Evolutionary conservation across 345 rosid genomes (phyloP).

Genomic region (Pistacia atlantica): DNA sequence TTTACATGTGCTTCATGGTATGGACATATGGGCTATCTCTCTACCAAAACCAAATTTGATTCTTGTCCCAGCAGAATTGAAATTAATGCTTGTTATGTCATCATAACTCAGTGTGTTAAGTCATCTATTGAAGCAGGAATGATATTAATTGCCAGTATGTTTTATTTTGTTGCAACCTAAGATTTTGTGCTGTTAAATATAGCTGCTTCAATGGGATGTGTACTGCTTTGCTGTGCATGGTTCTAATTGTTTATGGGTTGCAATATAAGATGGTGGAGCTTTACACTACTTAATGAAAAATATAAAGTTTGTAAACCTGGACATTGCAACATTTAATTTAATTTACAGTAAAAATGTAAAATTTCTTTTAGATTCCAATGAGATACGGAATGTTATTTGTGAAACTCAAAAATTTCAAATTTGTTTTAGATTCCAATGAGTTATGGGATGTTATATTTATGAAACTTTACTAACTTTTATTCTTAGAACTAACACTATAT

Average conservation of each 20-base stretch:
- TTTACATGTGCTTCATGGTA: background rate
- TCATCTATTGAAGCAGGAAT: conserved; percentile 3
- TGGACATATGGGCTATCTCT: background rate
- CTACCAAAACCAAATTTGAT: background rate
- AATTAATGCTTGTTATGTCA: conserved; percentile 3
- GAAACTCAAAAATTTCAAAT: conserved; percentile 14
- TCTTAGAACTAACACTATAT: conserved; percentile 31
- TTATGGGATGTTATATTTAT: background rate
- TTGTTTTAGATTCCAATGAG: conserved; percentile 6
- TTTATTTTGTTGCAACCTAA: background rate
- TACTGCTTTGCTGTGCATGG: background rate
- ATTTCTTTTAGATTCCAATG: conserved; percentile 8
- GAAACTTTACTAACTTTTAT: conserved; percentile 11
- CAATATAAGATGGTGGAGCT: background rate
- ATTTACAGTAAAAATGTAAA: background rate
- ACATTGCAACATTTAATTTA: background rate
- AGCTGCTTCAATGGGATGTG: background rate
- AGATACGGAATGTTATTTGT: background rate
- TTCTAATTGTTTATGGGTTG: background rate
- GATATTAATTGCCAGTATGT: background rate
- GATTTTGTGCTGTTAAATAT: background rate
- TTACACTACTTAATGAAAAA: background rate
- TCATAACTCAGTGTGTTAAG: background rate
- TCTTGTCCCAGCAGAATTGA: background rate
- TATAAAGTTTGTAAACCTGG: background rate